Conservation (phyloP, 106 monocot species). For the Agapanthus africanus region DNA sequence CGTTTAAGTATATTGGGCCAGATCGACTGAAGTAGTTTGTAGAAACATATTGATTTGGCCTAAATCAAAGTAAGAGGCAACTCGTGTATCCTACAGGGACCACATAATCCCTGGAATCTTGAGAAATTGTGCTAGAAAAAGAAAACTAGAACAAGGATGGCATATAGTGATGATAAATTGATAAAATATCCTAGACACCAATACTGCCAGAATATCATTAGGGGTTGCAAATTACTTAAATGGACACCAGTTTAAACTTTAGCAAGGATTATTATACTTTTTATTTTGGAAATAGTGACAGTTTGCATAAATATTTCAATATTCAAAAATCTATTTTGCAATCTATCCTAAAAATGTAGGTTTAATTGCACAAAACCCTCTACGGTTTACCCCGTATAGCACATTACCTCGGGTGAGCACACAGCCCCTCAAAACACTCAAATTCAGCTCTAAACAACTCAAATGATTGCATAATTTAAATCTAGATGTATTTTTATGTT, state of each 20-base stretch:
- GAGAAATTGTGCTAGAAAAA: neutral
- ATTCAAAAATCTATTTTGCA: neutral
- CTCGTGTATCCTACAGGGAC: neutral
- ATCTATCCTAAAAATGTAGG: too few relatives aligned
- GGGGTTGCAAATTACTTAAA: neutral
- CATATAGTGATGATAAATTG: neutral
- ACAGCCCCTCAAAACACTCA: too few relatives aligned
- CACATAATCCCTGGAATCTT: neutral
- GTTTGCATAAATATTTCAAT: neutral
- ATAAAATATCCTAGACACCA: neutral
- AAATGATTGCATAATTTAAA: too few relatives aligned
- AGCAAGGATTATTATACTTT: neutral
- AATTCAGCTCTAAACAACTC: too few relatives aligned
- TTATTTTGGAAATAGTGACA: neutral
- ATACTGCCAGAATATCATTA: neutral
- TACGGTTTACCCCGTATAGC: too few relatives aligned
- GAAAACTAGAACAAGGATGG: neutral
- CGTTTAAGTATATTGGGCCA: neutral
- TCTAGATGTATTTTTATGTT: too few relatives aligned
- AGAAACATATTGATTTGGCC: neutral
- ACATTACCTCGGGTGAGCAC: too few relatives aligned
- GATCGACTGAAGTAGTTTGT: neutral
- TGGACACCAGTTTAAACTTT: neutral
- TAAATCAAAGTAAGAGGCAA: neutral
- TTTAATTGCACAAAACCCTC: too few relatives aligned